Conservation (phyloP, 164 flowering plant genomes). For the Stephania japonica region DNA sequence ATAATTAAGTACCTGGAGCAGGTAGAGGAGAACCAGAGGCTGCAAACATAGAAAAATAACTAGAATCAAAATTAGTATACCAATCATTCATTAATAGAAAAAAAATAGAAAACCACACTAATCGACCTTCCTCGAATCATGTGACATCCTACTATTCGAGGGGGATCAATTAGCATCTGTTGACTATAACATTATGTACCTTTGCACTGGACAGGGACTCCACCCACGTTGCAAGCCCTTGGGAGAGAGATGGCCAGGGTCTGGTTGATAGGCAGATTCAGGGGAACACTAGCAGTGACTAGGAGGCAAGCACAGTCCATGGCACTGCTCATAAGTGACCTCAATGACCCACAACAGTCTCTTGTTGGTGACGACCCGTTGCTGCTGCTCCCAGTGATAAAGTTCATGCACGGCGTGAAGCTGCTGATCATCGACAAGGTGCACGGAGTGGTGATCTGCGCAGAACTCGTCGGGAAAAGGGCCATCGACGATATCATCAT, state of each 20-base stretch:
- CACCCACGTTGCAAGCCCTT: constrained; percentile 52
- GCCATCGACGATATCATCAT: too few relatives aligned
- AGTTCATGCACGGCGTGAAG: constrained; percentile 75
- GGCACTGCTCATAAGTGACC: constrained; percentile 33
- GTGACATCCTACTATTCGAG: background rate
- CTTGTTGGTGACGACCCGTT: constrained; percentile 56
- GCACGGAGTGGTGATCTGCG: constrained; percentile 56
- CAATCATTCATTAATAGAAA: too few relatives aligned
- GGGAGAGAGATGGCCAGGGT: constrained; percentile 30
- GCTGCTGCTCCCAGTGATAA: constrained; percentile 46
- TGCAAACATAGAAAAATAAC: constrained; percentile 23
- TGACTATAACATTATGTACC: constrained; percentile 20
- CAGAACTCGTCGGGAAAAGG: constrained; percentile 3
- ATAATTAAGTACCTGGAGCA: constrained; percentile 53
- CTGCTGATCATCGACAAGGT: constrained; percentile 43
- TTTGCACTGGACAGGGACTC: constrained; percentile 77
- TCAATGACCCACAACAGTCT: constrained; percentile 59
- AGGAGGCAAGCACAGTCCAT: constrained; percentile 68
- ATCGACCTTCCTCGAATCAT: too few relatives aligned
- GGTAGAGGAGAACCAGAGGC: constrained; percentile 61
- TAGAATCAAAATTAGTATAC: constrained; percentile 1
- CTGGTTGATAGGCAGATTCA: constrained; percentile 47
- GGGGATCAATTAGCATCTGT: background rate
- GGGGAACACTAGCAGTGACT: constrained; percentile 55
- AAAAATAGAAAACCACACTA: background rate